Conservation (phyloP, 31 red algal species). For the Asparagopsis taxiformis region DNA sequence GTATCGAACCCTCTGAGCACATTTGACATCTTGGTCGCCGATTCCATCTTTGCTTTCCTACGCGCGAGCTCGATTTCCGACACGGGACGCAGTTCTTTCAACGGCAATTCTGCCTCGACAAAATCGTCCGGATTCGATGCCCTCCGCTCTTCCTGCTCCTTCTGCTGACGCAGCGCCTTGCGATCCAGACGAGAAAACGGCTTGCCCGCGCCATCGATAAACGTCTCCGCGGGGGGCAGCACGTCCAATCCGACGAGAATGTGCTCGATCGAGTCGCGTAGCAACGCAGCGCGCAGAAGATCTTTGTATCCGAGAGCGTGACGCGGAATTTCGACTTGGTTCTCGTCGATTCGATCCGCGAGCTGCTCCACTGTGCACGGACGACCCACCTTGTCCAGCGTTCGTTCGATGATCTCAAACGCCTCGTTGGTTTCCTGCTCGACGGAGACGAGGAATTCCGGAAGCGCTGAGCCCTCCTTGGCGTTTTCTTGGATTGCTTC, state of each 20-base stretch:
- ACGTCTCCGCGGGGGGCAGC: constrained; percentile 42
- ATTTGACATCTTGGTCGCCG: constrained; percentile 32
- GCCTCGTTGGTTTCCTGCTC: constrained; percentile 48
- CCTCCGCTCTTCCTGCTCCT: not conserved
- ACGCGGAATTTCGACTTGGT: constrained; percentile 43
- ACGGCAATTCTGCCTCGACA: not conserved
- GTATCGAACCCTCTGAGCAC: constrained; percentile 86
- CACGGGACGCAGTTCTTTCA: constrained; percentile 32
- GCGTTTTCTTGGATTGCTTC: constrained; percentile 15
- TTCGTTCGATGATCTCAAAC: constrained; percentile 21
- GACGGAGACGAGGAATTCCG: constrained; percentile 45
- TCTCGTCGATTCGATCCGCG: constrained; percentile 41
- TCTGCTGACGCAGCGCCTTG: constrained; percentile 14
- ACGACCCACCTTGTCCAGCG: constrained; percentile 42
- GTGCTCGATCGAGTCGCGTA: constrained; percentile 65
- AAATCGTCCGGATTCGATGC: not conserved
- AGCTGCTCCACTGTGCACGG: constrained; percentile 63
- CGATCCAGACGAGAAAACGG: constrained; percentile 28
- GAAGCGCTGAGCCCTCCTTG: not conserved
- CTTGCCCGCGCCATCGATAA: constrained; percentile 41
- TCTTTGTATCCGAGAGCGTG: constrained; percentile 39
- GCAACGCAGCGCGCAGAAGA: constrained; percentile 33
- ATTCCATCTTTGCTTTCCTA: constrained; percentile 60
- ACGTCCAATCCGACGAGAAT: constrained; percentile 53
- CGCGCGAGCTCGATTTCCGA: constrained; percentile 25